Conservation (phyloP, 495 filamentous ascomycete genomes). For the Tuber melanosporum region DNA sequence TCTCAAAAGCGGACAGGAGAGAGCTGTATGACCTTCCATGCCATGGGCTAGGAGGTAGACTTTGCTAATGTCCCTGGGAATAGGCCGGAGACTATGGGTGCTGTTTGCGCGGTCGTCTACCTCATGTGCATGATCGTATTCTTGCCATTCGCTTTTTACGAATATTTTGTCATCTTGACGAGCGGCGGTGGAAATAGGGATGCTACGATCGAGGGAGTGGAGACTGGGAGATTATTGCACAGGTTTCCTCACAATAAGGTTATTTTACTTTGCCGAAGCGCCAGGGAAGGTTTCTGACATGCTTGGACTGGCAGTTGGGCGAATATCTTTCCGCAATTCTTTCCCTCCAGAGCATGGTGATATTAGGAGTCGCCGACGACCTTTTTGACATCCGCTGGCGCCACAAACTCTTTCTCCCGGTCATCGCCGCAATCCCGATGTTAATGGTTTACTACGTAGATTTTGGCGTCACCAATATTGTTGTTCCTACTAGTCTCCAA, state of each 20-base stretch:
- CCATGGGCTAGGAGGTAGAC: conserved; percentile 9
- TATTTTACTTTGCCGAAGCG: conserved; percentile 40
- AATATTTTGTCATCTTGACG: conserved; percentile 93
- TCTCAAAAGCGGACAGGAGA: conserved; percentile 66
- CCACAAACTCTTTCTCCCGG: conserved; percentile 96
- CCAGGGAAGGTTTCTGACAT: conserved; percentile 6
- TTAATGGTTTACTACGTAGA: conserved; percentile 97
- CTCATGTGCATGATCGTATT: conserved; percentile 79
- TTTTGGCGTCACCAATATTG: conserved; percentile 91
- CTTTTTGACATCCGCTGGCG: conserved; percentile 98
- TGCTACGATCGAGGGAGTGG: conserved; percentile 57
- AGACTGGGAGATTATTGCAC: conserved; percentile 55
- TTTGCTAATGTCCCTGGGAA: conserved; percentile 31
- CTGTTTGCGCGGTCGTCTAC: conserved; percentile 86
- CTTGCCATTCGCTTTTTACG: conserved; percentile 95
- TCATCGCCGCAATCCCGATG: conserved; percentile 86
- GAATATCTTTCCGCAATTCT: conserved; percentile 92
- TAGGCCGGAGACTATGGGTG: conserved; percentile 96
- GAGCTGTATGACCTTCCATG: conserved; percentile 56
- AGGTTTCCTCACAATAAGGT: conserved; percentile 89
- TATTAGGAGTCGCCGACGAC: conserved; percentile 92
- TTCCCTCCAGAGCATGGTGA: conserved; percentile 77
- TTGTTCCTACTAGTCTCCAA: conserved; percentile 77
- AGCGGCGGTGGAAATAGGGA: conserved; percentile 90
- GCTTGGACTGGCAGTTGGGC: conserved; percentile 57